phyloP scores from a whole-genome alignment of 1,284 basidiomycete genomes.

The Naganishia liquefaciens region DNA sequence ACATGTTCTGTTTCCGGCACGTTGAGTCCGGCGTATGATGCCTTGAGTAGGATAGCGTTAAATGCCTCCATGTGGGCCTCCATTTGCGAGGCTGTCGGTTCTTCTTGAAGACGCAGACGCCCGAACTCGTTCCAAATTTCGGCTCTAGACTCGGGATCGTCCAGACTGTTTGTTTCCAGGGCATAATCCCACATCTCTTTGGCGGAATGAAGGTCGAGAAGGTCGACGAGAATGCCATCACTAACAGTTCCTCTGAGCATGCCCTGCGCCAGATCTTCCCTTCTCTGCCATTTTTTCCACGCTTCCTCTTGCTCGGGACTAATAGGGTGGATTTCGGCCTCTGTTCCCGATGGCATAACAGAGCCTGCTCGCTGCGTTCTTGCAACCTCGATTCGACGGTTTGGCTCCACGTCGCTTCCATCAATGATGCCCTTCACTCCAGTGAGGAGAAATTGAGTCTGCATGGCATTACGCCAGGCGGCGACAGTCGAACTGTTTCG shows the following conservation, averaged over 20 bases:
- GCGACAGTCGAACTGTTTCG: too few species aligned
- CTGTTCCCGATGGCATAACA: not conserved
- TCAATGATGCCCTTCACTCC: conserved; percentile 13
- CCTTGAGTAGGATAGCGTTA: not conserved
- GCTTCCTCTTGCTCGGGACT: conserved; percentile 1
- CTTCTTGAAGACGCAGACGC: conserved; percentile 7
- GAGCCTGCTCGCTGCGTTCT: not conserved
- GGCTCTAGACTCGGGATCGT: not conserved
- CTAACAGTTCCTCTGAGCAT: conserved; percentile 18
- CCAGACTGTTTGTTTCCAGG: conserved; percentile 1
- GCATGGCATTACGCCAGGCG: too few species aligned
- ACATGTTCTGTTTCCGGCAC: too few species aligned
- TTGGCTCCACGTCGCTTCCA: conserved; percentile 23
- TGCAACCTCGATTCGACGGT: not conserved
- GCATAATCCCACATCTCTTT: conserved; percentile 28
- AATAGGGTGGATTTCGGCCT: not conserved
- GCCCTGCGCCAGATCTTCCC: conserved; percentile 22
- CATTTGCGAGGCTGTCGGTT: conserved; percentile 11
- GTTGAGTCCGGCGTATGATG: too few species aligned
- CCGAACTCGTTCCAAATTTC: conserved; percentile 13
- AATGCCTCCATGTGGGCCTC: conserved; percentile 22
- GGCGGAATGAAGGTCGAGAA: conserved; percentile 13
- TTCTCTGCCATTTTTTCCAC: conserved; percentile 21
- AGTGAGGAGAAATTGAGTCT: not conserved
- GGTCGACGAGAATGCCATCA: conserved; percentile 16